A percentile compares a stretch with the other conserved stretches of the same genome.
Conservation (phyloP, 2,329 filamentous ascomycete genomes). For the Teratosphaeria destructans region DNA sequence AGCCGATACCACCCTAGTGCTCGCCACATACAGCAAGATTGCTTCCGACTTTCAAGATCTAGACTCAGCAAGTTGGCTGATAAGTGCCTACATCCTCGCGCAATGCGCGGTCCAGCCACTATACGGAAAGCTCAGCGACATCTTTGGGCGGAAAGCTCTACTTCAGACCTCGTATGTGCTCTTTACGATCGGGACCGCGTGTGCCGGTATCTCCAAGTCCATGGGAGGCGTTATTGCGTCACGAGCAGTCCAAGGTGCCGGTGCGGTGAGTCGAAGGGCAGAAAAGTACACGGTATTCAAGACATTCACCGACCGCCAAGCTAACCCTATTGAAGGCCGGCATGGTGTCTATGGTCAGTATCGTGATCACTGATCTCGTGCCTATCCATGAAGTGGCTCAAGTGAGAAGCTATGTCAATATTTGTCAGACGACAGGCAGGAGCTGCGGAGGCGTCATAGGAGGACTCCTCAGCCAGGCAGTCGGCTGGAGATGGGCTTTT, state of each 20-base stretch:
- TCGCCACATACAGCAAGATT: conserved; percentile 64
- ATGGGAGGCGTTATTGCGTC: conserved; percentile 58
- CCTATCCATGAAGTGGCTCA: conserved; percentile 58
- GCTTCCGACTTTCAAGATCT: conserved; percentile 65
- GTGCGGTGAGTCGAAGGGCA: conserved; percentile 32
- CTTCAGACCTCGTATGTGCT: conserved; percentile 54
- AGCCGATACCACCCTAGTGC: conserved; percentile 65
- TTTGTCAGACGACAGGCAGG: conserved; percentile 60
- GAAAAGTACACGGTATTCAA: too few species aligned
- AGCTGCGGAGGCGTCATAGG: conserved; percentile 59
- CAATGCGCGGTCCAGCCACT: conserved; percentile 65
- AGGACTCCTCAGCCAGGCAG: conserved; percentile 60
- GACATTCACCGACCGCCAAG: too few species aligned
- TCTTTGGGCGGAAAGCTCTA: conserved; percentile 58
- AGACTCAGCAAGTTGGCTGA: conserved; percentile 67
- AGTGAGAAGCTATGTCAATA: conserved; percentile 66
- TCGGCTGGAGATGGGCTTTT: conserved; percentile 73
- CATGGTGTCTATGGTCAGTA: conserved; percentile 59
- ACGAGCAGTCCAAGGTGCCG: conserved; percentile 52
- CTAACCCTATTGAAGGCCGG: conserved; percentile 36
- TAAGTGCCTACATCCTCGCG: conserved; percentile 61
- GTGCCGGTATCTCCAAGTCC: conserved; percentile 53
- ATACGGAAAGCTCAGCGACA: conserved; percentile 60
- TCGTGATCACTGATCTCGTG: conserved; percentile 62
- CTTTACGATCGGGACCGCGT: conserved; percentile 54